phyloP scores from a whole-genome alignment of 2,329 filamentous ascomycete genomes.

The Stagonosporopsis chrysanthemi region DNA sequence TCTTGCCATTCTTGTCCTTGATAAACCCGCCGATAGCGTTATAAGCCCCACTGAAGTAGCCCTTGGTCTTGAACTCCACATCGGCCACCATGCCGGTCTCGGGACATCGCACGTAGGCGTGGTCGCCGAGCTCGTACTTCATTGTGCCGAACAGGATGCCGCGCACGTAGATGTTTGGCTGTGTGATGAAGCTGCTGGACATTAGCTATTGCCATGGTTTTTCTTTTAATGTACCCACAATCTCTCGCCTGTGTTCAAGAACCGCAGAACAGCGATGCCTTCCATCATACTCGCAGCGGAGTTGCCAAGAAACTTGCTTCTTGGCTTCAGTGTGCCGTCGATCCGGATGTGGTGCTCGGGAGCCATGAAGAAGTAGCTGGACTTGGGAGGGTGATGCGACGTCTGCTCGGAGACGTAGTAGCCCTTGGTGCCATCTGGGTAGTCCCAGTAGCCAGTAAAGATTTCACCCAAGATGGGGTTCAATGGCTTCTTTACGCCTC shows the following conservation, averaged over 20 bases:
- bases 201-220: constrained; percentile 18
- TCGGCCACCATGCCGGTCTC: constrained; percentile 87
- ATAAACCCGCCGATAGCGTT: constrained; percentile 94
- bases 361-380: constrained; percentile 98
- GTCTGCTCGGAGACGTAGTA: constrained; percentile 99
- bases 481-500: constrained; percentile 96
- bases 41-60: constrained; percentile 95
- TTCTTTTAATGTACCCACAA: constrained; percentile 68
- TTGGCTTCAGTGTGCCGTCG: constrained; percentile 92
- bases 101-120: constrained; percentile 90
- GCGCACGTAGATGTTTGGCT: constrained; percentile 98
- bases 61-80: constrained; percentile 98
- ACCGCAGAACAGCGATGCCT: constrained; percentile 83
- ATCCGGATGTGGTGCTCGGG: constrained; percentile 93
- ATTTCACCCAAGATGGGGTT: constrained; percentile 96
- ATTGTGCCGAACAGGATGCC: constrained; percentile 98
- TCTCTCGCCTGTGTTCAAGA: constrained; percentile 86
- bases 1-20: constrained; percentile 84
- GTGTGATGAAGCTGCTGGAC: constrained; percentile 78
- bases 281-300: constrained; percentile 99
- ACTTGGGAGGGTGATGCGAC: constrained; percentile 97
- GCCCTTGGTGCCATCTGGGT: constrained; percentile 80
- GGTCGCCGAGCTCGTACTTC: constrained; percentile 98
- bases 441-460: constrained; percentile 95
- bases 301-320: constrained; percentile 95